Evolutionary conservation across 768 basidiomycete species (phyloP).

Genomic region (Coprinellus micaceus): DNA sequence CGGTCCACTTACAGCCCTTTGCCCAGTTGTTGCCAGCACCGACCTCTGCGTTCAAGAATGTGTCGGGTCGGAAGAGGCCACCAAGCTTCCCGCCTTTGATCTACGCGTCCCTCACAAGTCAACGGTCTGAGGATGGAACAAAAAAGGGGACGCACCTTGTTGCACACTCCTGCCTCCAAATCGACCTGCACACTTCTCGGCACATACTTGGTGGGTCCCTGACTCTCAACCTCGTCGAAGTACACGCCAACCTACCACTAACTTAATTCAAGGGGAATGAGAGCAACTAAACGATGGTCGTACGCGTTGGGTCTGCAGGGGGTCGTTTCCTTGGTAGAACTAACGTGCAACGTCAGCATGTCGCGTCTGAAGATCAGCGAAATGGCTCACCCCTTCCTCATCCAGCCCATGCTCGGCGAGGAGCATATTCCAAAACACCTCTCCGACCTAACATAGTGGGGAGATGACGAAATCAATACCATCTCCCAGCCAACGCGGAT

Average conservation of each 20-base stretch:
- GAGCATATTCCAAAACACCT: slow-evolving; percentile 86
- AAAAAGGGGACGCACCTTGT: slow-evolving; percentile 48
- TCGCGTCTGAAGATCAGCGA: neutral
- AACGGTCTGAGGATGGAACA: neutral
- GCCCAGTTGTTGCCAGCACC: slow-evolving; percentile 95
- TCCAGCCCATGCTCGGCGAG: slow-evolving; percentile 84
- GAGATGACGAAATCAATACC: slow-evolving; percentile 7
- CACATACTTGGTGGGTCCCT: slow-evolving; percentile 66
- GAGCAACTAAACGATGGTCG: slow-evolving; percentile 2
- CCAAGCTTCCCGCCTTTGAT: slow-evolving; percentile 70
- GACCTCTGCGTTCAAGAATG: slow-evolving; percentile 59
- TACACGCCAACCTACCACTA: slow-evolving; percentile 67
- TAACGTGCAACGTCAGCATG: slow-evolving; percentile 21
- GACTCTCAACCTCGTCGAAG: slow-evolving; percentile 65
- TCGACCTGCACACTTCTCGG: slow-evolving; percentile 90
- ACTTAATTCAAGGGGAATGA: neutral
- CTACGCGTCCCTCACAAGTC: slow-evolving; percentile 28
- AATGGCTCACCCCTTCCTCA: slow-evolving; percentile 53
- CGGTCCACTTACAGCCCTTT: slow-evolving; percentile 73
- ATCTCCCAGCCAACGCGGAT: slow-evolving; percentile 4
- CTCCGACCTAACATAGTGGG: slow-evolving; percentile 51
- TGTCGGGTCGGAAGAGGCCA: slow-evolving; percentile 81
- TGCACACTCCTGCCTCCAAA: slow-evolving; percentile 83
- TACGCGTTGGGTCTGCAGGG: slow-evolving; percentile 61
- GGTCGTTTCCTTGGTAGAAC: slow-evolving; percentile 72